A percentile compares a stretch with the other conserved stretches of the same genome.
These are phyloP conservation scores for Pilatotrama ljubarskyi DNA, from an alignment of 768 basidiomycete species.

Conservation along the genomic window DNA sequence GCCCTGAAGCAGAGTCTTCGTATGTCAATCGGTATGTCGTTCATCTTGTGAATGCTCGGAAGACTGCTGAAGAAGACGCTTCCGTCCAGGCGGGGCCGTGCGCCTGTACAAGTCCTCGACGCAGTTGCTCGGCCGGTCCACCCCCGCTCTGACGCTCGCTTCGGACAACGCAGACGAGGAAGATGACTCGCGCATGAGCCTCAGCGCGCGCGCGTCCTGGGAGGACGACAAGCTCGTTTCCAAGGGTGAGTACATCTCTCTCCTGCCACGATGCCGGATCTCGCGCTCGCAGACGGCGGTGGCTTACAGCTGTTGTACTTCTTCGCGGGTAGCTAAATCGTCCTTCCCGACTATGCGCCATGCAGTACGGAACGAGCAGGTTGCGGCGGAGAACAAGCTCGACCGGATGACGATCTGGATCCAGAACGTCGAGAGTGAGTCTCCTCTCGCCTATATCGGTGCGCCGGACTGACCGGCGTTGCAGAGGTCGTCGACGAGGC, in stretches of 20 bases:
- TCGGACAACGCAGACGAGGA: slow-evolving; percentile 35
- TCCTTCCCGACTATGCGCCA: slow-evolving; percentile 55
- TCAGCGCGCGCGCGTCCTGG: slow-evolving; percentile 44
- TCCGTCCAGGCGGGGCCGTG: slow-evolving; percentile 58
- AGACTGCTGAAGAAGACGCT: not conserved
- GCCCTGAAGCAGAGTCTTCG: slow-evolving; percentile 71
- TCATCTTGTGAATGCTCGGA: not conserved
- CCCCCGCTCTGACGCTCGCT: slow-evolving; percentile 44
- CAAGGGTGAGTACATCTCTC: slow-evolving; percentile 41
- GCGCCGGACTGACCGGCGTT: not conserved
- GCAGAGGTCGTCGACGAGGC: slow-evolving; percentile 83
- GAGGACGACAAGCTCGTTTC: slow-evolving; percentile 46
- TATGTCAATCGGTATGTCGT: slow-evolving; percentile 64
- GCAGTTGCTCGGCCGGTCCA: slow-evolving; percentile 35
- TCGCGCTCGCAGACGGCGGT: not conserved
- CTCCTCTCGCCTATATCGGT: not conserved
- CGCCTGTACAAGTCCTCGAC: slow-evolving; percentile 66
- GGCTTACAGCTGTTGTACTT: not conserved
- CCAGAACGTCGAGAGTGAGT: slow-evolving; percentile 79
- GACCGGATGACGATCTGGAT: slow-evolving; percentile 85
- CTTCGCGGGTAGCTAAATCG: slow-evolving; percentile 40
- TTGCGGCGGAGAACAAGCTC: slow-evolving; percentile 51
- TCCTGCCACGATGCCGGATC: not conserved
- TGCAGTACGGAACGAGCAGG: slow-evolving; percentile 51
- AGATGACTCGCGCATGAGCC: slow-evolving; percentile 25